Base-by-base conservation (phyloP, 768 basidiomycete genomes). In the Suillus plorans region DNA sequence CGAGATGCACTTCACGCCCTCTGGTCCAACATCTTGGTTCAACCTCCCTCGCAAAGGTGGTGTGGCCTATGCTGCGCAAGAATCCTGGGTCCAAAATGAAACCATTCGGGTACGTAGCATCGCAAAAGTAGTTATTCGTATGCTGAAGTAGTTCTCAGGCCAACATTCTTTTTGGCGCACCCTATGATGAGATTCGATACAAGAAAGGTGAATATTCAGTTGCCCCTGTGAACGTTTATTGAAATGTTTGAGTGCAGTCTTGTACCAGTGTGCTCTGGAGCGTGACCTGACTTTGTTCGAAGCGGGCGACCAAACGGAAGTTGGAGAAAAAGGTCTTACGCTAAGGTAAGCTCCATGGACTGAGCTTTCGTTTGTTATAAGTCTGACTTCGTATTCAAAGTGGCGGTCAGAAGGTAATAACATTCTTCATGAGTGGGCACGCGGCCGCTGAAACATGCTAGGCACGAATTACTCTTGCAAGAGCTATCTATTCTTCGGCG, bases 11-110 rank as follows among this genome's bases (percentile, higher is more conserved):
- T 87, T 86, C 69, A 74, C 82, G 12, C 84, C 82, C 2, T 77
- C 78, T 9, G 72, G 76, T 10, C 78, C 83, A 1, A 81, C 84
- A 50, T 86, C 90, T 0, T 89, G 85, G 83, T 90, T 83, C 74
- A 86, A 85, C 66, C 82, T 94, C 7, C 92, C 92, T 31, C 80
- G 91, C 3, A 78, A 77, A 4, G 81, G 81, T 1, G 91, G 92
- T 6, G 82, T 95, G 45, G 87, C 91, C 2, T 94, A 91, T 72
- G 89, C 89, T 7, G 89, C 89, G 4, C 93, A 96, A 73, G 91
- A 94, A 71, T 87, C 90, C 5, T 96, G 92, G 92, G 87, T 94
- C 3, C 85, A 89, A 73, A 94, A 92, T 67, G 90, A 89, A 64
- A 92, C 90, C 0, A 90, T 92, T 61, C 80, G 78, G 72, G 88